Evolutionary conservation across 73 alveolate species (phyloP).

Genomic region (Tetrahymena borealis): DNA sequence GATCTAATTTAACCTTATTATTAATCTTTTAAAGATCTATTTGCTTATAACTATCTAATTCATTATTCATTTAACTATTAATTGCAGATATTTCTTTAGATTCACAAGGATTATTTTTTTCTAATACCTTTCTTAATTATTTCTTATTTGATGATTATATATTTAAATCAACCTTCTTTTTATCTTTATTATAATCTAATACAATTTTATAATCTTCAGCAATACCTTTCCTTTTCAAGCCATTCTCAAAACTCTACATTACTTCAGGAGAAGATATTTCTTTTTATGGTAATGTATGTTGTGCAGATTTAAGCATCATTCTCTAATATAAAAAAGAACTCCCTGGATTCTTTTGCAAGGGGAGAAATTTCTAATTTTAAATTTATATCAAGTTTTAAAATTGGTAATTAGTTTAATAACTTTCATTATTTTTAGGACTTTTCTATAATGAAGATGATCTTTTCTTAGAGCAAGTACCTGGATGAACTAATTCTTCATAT

Average conservation of each 20-base stretch:
- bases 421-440: background rate
- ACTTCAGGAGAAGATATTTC: background rate
- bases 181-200: background rate
- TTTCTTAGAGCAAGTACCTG: too few species aligned
- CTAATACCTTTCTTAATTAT: background rate
- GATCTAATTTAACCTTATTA: background rate
- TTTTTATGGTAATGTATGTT: background rate
- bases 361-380: background rate
- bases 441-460: background rate
- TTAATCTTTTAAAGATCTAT: background rate
- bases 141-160: background rate
- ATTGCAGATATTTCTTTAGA: background rate
- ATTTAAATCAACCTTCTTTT: background rate
- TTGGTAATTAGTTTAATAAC: background rate
- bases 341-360: background rate
- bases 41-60: background rate
- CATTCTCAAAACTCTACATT: background rate
- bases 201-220: background rate
- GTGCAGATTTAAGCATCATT: background rate
- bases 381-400: background rate
- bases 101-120: background rate
- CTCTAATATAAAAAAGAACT: background rate
- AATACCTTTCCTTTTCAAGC: background rate
- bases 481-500: background rate
- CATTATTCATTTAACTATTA: background rate